Base-by-base conservation (phyloP, 495 filamentous ascomycete species). In the Schizothecium vesticola region DNA sequence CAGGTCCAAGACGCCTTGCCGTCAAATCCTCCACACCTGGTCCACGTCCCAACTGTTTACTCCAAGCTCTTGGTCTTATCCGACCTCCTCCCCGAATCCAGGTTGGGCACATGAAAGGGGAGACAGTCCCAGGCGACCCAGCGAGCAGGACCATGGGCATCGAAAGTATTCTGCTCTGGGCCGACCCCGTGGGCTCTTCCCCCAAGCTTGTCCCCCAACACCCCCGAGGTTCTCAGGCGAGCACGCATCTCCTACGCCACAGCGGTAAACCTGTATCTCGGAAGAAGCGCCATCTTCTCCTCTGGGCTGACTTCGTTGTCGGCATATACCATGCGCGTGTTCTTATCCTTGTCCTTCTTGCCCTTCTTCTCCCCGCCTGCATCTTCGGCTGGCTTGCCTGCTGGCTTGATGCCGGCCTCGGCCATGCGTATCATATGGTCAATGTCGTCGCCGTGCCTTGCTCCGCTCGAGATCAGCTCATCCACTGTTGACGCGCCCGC, bases 301-400 rank as follows among this genome's bases (percentile, higher is more conserved):
- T 96, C 92, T 25, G 92, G 92, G 71, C 91, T 93, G 73, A 87
- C 81, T 59, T 91, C 90, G 58, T 89, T 86, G 75, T 93, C 90
- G 56, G 86, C 88, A 79, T 93, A 95, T 6, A 95, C 81, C 85
- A 96, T 86, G 74, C 88, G 88, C 67, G 84, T 77, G 61, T 77
- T 82, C 81, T 91, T 91, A 19, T 88, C 80, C 78, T 91, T 91
- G 56, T 90, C 88, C 74, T 88, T 88, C 80, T 87, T 86, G 56
- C 85, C 84, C 80, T 89, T 90, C 80, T 91, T 91, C 75, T 91
- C 85, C 1, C 74, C 79, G 51, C 70, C 80, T 68, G 65, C 81
- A 69, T 66, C 81, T 64, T 63, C 80, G 65, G 64, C 79, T 67
- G 64, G 79, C 75, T 82, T 82, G 6, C 78, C 77, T 23, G 84